Base-by-base conservation (phyloP, 257 asterid genomes). In the Prunella vulgaris region DNA sequence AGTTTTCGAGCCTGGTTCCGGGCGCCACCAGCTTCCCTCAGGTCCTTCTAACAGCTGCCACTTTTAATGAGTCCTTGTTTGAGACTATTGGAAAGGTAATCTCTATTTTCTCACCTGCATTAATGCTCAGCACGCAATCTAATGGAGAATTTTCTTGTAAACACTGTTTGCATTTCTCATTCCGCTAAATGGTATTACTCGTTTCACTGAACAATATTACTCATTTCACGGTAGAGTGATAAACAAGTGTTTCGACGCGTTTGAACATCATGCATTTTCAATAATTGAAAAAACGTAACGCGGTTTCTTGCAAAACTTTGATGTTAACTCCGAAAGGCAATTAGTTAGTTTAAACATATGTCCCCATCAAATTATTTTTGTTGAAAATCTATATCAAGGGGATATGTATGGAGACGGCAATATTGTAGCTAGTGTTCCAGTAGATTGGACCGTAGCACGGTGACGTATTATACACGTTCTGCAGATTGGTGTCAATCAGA, bases 21-120 rank as follows among this genome's bases (percentile, higher is more conserved):
- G 88, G 84, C 7, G 95, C 96, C 54, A 90, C 96, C 0, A 90
- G 96, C 82, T 90, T 90, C 78, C 93, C 95, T 60, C 89, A 83
- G 42, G 90, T 86, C 32, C 52, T 90, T 17, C 89, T 87, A 30
- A 87, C 96, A 10, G 90, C 82, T 0, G 96, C 96, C 21, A 85
- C 87, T 6, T 90, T 85, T 78, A 86, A 90, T 14, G 89, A 72
- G 4, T 60, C 89, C 2, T 62, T 90, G 28, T 90, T 85, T 70
- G 67, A 81, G 27, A 38, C 78, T 53, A 85, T 90, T 37, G 96
- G 95, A 51, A 85, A 89, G 80, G 86, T 51, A 85, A 78, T 20
- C 46, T 80, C 13, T 32, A 4, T 35, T 27, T 70, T 60, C 2
- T 7, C 24, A 5, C 8, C 8, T 48, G 21, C 6, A 33, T 10